Evolutionary conservation across 805 yeast genomes (phyloP), one percentile per base, ranked within the genome.

Genomic region (Lipomyces yamadae): DNA sequence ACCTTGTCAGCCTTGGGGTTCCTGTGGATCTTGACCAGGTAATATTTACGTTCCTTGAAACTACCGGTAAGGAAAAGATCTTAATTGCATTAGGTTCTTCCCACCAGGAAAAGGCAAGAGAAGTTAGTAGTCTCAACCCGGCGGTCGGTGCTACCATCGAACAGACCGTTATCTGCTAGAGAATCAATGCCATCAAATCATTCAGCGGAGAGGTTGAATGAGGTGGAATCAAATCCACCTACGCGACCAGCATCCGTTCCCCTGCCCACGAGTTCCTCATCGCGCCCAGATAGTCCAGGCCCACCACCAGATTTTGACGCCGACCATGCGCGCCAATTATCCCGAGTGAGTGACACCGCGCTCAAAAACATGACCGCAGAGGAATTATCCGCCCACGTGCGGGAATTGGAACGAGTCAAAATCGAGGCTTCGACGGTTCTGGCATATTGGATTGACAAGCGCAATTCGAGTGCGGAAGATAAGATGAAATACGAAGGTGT

Each of bases 401-500:
- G 53, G 0, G 70, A 70, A 54, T 77, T 83, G 8, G 69, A 75
- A 37, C 53, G 39, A 2, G 81, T 82, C 29, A 72, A 85, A 35
- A 72, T 71, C 32, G 74, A 71, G 2, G 78, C 85, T 2, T 81
- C 81, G 61, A 74, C 68, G 8, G 73, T 81, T 42, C 74, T 84
- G 13, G 75, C 80, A 13, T 79, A 84, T 10, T 88, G 93, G 89
- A 81, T 81, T 59, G 76, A 83, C 67, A 80, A 83, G 66, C 80
- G 83, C 58, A 75, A 76, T 45, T 86, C 82, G 7, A 78, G 88
- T 24, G 80, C 80, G 64, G 83, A 81, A 55, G 96, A 92, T 76
- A 89, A 90, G 73, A 84, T 84, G 42, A 85, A 93, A 15, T 92
- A 88, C 75, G 97, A 94, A 72, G 83, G 88, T 2, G 96, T 95